A percentile compares a stretch with the other conserved stretches of the same genome.
These are phyloP conservation scores for Daldinia grandis DNA, from an alignment of 495 filamentous ascomycete species.

Conservation along the genomic window DNA sequence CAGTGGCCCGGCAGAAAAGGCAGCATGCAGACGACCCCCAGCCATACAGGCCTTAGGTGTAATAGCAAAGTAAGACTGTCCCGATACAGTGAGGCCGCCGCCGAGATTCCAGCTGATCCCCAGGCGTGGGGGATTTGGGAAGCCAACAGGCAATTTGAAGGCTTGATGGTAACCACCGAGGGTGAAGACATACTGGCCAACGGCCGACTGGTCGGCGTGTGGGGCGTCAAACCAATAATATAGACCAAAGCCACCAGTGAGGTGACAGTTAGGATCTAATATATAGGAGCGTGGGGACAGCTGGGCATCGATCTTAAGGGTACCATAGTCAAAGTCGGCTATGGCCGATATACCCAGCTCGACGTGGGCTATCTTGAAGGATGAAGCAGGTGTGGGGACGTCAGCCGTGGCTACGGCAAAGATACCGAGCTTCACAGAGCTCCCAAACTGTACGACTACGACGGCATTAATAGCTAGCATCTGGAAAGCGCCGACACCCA, in stretches of 20 bases:
- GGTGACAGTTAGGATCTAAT: slow-evolving; percentile 53
- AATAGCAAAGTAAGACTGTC: slow-evolving; percentile 61
- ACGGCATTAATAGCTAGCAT: slow-evolving; percentile 52
- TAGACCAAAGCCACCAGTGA: slow-evolving; percentile 60
- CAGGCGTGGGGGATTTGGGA: slow-evolving; percentile 56
- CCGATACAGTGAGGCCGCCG: slow-evolving; percentile 47
- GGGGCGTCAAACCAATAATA: slow-evolving; percentile 55
- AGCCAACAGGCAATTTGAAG: slow-evolving; percentile 50
- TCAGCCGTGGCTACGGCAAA: slow-evolving; percentile 51
- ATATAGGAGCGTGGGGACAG: slow-evolving; percentile 56
- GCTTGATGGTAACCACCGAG: slow-evolving; percentile 61
- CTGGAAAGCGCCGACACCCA: slow-evolving; percentile 54
- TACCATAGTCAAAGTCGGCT: slow-evolving; percentile 50
- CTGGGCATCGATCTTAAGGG: slow-evolving; percentile 52
- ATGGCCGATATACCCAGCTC: slow-evolving; percentile 52
- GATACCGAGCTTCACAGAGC: slow-evolving; percentile 48
- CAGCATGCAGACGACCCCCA: slow-evolving; percentile 50
- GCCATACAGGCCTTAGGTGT: slow-evolving; percentile 62
- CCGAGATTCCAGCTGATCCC: slow-evolving; percentile 53
- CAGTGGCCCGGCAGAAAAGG: slow-evolving; percentile 45
- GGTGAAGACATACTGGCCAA: slow-evolving; percentile 62
- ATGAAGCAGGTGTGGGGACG: slow-evolving; percentile 41
- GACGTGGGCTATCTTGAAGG: slow-evolving; percentile 47
- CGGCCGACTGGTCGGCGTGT: slow-evolving; percentile 11
- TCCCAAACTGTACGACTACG: slow-evolving; percentile 44